phyloP scores from a whole-genome alignment of 2,329 filamentous ascomycete genomes.

The Pseudogymnoascus verrucosus region DNA sequence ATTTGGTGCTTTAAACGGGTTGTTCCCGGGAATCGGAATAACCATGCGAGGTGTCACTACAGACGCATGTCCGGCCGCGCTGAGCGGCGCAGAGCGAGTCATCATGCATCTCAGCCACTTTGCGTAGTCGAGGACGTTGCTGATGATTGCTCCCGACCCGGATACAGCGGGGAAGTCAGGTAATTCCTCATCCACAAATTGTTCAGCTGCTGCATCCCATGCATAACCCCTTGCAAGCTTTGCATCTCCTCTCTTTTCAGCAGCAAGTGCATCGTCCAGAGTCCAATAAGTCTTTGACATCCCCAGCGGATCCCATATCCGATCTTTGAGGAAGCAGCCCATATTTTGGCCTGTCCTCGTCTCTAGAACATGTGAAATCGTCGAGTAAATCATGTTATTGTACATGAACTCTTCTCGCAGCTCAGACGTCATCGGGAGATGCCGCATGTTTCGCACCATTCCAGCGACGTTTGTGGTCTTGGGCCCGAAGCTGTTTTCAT shows the following conservation, averaged over 20 bases:
- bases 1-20: conserved; percentile 26
- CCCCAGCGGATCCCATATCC: conserved; percentile 38
- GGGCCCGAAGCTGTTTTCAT: conserved; percentile 32
- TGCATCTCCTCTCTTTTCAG: conserved; percentile 9
- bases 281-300: conserved; percentile 37
- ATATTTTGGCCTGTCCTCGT: conserved; percentile 32
- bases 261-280: neutral
- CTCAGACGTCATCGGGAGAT: conserved; percentile 37
- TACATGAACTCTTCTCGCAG: conserved; percentile 40
- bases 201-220: conserved; percentile 27
- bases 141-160: conserved; percentile 40
- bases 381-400: conserved; percentile 43
- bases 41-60: conserved; percentile 30
- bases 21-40: conserved; percentile 11
- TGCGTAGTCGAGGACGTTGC: conserved; percentile 41
- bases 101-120: conserved; percentile 45
- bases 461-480: conserved; percentile 27
- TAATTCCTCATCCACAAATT: conserved; percentile 21
- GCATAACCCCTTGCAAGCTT: conserved; percentile 36
- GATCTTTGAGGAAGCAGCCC: conserved; percentile 32
- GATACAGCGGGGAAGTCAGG: conserved; percentile 27
- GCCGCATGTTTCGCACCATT: conserved; percentile 36
- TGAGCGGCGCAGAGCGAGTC: conserved; percentile 30
- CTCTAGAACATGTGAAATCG: conserved; percentile 39
- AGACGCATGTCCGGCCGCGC: conserved; percentile 26